Evolutionary conservation across 2,329 filamentous ascomycete species (phyloP).

Genomic region (Aureobasidium sp.): DNA sequence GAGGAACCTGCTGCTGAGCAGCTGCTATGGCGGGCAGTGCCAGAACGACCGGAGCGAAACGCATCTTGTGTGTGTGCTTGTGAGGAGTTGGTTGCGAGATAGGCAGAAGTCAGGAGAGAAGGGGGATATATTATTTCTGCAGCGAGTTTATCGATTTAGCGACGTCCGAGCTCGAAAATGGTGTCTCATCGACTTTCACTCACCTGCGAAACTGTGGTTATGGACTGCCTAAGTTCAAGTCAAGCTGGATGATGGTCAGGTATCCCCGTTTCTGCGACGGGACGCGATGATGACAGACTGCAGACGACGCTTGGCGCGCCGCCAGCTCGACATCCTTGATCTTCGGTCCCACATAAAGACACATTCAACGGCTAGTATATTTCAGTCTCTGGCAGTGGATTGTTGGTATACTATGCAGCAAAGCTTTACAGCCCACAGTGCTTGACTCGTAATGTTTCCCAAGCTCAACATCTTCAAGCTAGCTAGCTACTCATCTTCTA

Average conservation of each 20-base stretch:
- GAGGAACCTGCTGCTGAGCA: conserved; percentile 53
- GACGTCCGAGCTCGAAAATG: background rate
- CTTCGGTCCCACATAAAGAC: background rate
- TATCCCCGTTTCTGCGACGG: background rate
- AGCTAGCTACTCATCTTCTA: background rate
- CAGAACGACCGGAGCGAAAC: conserved; percentile 46
- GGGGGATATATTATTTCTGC: background rate
- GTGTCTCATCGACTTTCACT: background rate
- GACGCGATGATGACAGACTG: background rate
- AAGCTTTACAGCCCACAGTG: no score
- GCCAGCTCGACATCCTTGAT: background rate
- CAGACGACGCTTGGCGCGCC: background rate
- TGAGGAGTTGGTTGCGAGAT: background rate
- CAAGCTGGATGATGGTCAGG: background rate
- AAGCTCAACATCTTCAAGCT: background rate
- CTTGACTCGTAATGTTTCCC: background rate
- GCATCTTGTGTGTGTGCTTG: conserved; percentile 35
- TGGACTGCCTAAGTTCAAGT: background rate
- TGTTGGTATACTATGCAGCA: background rate
- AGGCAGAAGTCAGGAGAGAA: conserved; percentile 1
- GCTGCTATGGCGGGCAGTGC: conserved; percentile 44
- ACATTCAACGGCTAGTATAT: background rate
- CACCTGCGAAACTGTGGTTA: conserved; percentile 5
- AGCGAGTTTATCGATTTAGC: background rate
- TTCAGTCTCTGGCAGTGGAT: no score